Conservation (phyloP, 805 yeast genomes). For the Nakazawaea ishiwadae region DNA sequence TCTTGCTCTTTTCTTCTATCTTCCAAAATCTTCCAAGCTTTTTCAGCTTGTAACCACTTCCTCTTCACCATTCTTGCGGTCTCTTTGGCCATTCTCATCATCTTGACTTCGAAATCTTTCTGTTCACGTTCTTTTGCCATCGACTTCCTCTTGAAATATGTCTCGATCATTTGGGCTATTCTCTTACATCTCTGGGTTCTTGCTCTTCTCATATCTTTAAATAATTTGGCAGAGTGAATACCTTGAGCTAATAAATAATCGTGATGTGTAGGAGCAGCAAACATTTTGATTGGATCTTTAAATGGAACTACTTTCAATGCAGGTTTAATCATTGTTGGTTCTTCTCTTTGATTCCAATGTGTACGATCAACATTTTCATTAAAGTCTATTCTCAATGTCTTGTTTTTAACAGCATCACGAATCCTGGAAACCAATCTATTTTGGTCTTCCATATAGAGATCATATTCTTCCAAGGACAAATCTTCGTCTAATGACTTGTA, state of each 20-base stretch:
- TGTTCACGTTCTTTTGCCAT: conserved; percentile 85
- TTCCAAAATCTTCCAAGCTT: conserved; percentile 69
- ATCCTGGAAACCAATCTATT: conserved; percentile 35
- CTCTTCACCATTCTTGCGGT: conserved; percentile 82
- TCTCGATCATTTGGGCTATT: conserved; percentile 78
- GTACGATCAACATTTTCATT: conserved; percentile 41
- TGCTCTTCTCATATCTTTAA: conserved; percentile 58
- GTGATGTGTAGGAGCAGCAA: conserved; percentile 44
- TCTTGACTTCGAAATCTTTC: conserved; percentile 69
- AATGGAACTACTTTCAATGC: conserved; percentile 29
- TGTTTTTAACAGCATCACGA: conserved; percentile 40
- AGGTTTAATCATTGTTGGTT: conserved; percentile 32
- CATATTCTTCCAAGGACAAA: conserved; percentile 54
- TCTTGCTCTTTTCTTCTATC: conserved; percentile 75
- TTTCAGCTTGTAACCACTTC: conserved; percentile 87
- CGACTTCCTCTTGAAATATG: conserved; percentile 76
- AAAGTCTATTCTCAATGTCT: conserved; percentile 39
- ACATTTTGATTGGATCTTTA: conserved; percentile 36
- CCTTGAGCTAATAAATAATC: conserved; percentile 82
- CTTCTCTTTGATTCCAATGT: conserved; percentile 36
- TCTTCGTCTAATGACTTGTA: conserved; percentile 61
- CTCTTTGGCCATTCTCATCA: conserved; percentile 67
- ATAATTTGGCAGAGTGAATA: conserved; percentile 59
- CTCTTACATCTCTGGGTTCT: conserved; percentile 66
- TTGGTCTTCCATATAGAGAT: conserved; percentile 52